phyloP scores from a whole-genome alignment of 352 stramenopile species.

The Thalassiosira hispida region DNA sequence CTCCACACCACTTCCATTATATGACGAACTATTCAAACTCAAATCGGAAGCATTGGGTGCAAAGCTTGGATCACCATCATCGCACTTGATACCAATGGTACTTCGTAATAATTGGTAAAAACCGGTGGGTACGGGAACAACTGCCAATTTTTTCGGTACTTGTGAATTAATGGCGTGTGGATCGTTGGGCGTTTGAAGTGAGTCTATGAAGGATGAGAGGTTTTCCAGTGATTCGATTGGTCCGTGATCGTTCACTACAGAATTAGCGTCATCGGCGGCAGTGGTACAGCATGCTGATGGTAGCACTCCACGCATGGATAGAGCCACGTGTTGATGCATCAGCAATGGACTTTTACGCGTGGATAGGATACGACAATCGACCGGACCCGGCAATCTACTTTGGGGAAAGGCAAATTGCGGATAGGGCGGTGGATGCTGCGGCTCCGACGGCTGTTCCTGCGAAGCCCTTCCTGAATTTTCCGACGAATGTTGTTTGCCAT shows the following conservation, averaged over 20 bases:
- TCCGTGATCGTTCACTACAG: conserved; percentile 48
- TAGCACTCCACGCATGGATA: conserved; percentile 24
- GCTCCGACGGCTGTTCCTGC: background rate
- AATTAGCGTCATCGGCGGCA: conserved; percentile 10
- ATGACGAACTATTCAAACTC: too few species aligned
- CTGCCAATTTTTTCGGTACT: background rate
- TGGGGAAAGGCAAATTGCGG: conserved; percentile 5
- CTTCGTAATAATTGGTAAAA: conserved; percentile 61
- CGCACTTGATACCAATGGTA: too few species aligned
- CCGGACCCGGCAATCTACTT: conserved; percentile 50
- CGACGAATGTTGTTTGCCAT: too few species aligned
- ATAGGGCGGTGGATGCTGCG: conserved; percentile 4
- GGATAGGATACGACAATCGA: conserved; percentile 64
- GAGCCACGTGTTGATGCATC: conserved; percentile 56
- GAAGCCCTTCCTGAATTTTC: background rate
- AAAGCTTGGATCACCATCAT: conserved; percentile 61
- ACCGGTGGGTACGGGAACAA: conserved; percentile 24
- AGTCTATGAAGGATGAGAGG: conserved; percentile 6
- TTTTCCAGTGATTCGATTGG: conserved; percentile 58
- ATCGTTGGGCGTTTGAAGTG: background rate
- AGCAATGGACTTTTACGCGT: conserved; percentile 51
- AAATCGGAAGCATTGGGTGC: too few species aligned
- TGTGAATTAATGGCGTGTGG: background rate
- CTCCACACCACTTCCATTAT: too few species aligned
- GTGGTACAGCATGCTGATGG: conserved; percentile 1